Conservation (phyloP, 768 basidiomycete species). For the Mycena indigotica region DNA sequence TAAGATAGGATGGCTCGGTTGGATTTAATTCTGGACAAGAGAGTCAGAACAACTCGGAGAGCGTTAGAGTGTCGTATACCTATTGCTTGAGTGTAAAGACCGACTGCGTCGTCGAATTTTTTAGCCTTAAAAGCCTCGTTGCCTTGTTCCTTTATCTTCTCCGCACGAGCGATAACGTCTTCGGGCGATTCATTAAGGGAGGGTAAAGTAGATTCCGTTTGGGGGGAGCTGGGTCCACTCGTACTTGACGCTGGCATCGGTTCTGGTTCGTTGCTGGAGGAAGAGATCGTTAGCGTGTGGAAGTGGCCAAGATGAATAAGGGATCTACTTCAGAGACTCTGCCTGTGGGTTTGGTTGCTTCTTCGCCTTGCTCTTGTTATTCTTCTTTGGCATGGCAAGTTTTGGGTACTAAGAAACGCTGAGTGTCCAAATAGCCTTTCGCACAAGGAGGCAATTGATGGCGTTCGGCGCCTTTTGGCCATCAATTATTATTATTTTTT, state of each 20-base stretch:
- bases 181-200: conserved; percentile 25
- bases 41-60: conserved; percentile 9
- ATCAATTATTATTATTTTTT: too few species aligned
- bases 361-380: conserved; percentile 18
- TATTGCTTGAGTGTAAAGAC: conserved; percentile 75
- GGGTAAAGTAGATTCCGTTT: conserved; percentile 6
- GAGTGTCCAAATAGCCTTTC: not conserved
- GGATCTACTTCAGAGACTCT: conserved; percentile 2
- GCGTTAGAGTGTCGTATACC: conserved; percentile 38
- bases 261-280: conserved; percentile 10
- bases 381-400: conserved; percentile 16
- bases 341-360: not conserved
- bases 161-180: conserved; percentile 51
- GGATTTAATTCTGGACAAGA: conserved; percentile 53
- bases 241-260: conserved; percentile 11
- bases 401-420: not conserved
- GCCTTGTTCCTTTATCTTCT: conserved; percentile 72
- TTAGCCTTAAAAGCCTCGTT: conserved; percentile 73
- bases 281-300: conserved; percentile 6
- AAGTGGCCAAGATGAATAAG: conserved; percentile 2
- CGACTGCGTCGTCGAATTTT: conserved; percentile 68
- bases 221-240: conserved; percentile 15
- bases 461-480: too few species aligned
- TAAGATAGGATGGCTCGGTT: conserved; percentile 72
- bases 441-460: not conserved